Evolutionary conservation across 2,329 filamentous ascomycete genomes (phyloP), one percentile per base, ranked within the genome.

Genomic region (Pezicula carpinea): DNA sequence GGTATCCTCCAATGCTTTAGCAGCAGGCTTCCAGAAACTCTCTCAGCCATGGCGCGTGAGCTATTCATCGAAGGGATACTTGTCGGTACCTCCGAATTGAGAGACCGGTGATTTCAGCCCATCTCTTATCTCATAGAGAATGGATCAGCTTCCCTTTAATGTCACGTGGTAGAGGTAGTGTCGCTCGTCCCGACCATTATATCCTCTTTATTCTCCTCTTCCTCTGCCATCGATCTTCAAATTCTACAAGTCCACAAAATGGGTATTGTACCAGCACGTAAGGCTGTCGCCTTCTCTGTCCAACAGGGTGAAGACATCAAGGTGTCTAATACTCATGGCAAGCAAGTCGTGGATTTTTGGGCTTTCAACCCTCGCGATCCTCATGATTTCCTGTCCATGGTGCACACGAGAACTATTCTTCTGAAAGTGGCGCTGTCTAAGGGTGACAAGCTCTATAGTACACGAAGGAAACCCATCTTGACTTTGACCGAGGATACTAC

Each of bases 311-410:
- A 74, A 50, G 64, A 60, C 33, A 62, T 75, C 51, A 72, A 68
- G 47, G 64, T 75, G 47, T 67, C 64, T 55, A 75, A 75, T 57
- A 73, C 71, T 1, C 58, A 68, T 47, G 73, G 72, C 43, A 70
- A 71, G 43, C 72, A 75, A 59, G 72, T 76, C 17, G 62, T 75
- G 34, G 73, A 76, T 53, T 73, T 72, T 39, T 75, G 70, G 70
- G 69, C 69, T 3, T 69, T 75, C 49, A 66, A 68, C 10, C 59
- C 69, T 0, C 59, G 42, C n/a, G 58, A 66, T 42, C 31, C 54
- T 22, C 46, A 60, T 39, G 64, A 66, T 35, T 64, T 58, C 46
- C 53, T 69, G 18, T 69, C 66, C 33, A 68, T 69, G 66, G 61
- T 65, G 5, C 68, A 71, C 51, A 65, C 62, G 1, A 61, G 68